Percentiles rank a stretch among this genome's conserved stretches.
phyloP scores from a whole-genome alignment of 2,329 filamentous ascomycete species.

The Curvularia eragrostidis region DNA sequence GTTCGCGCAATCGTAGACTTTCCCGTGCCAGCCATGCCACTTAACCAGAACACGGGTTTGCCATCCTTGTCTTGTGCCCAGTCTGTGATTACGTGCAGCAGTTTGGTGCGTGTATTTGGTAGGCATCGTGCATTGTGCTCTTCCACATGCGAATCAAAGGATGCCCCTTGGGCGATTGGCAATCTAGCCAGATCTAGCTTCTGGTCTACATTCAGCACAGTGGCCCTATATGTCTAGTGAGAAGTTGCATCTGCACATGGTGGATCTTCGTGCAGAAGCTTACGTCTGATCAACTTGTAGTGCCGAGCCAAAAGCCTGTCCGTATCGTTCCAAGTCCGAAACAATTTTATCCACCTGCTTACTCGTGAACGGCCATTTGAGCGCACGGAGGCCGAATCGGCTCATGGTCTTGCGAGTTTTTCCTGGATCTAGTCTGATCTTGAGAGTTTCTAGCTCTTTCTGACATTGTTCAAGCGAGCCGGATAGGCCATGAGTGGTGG shows the following conservation, averaged over 20 bases:
- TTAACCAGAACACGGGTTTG: constrained; percentile 42
- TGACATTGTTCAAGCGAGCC: constrained; percentile 25
- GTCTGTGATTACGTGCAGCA: constrained; percentile 29
- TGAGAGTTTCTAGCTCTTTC: constrained; percentile 18
- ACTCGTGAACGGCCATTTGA: constrained; percentile 52
- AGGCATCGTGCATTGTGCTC: constrained; percentile 31
- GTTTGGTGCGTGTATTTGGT: constrained; percentile 30
- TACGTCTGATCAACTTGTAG: constrained; percentile 49
- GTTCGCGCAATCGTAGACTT: constrained; percentile 28
- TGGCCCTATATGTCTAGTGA: constrained; percentile 10
- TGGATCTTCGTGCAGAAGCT: constrained; percentile 25
- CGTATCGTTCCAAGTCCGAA: constrained; percentile 35
- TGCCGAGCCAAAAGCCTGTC: constrained; percentile 35
- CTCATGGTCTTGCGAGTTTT: constrained; percentile 39
- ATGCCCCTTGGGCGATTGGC: constrained; percentile 23
- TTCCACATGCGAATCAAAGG: constrained; percentile 23
- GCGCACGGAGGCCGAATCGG: constrained; percentile 41
- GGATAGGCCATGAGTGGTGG: constrained; percentile 31
- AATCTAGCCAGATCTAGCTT: constrained; percentile 24
- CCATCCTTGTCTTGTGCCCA: constrained; percentile 27
- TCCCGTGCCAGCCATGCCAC: constrained; percentile 21
- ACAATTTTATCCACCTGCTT: constrained; percentile 43
- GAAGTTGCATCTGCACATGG: constrained; percentile 17
- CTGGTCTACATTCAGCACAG: constrained; percentile 16
- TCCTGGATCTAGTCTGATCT: constrained; percentile 22